Evolutionary conservation across 306 rosid genomes (phyloP), one percentile per base, ranked within the genome.

Genomic region (Casuarina glauca): DNA sequence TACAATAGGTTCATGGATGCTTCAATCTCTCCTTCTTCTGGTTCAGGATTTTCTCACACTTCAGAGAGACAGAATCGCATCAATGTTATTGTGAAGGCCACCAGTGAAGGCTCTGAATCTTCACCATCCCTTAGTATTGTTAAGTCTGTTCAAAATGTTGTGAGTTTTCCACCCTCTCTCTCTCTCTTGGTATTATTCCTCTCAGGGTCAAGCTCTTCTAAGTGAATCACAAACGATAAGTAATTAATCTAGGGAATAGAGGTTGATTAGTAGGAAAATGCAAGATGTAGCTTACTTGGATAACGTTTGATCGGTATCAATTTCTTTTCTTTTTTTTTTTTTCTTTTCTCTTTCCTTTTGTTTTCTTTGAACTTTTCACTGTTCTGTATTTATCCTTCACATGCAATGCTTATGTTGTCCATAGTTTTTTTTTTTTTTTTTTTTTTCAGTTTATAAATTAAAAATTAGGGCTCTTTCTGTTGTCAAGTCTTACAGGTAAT

Each of bases 41-140:
- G 68, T 67, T 53, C 61, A 51, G 53, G 3, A 74, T 76, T 55
- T 79, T 51, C 58, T 52, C 45, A 72, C 60, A 54, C 79, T 74
- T 36, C 90, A 95, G 97, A 78, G 66, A 84, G 83, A 73, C 88
- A 15, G 62, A 83, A 55, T 38, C 73, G 67, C 57, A 53, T 42
- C 41, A 42, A 84, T 73, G 83, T 86, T 62, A 72, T 81, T 82
- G 93, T 85, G 83, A 91, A 86, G 79, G 96, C 98, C 66, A 38
- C 90, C 64, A 88, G 90, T 75, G 95, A 86, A 43, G 84, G 88
- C 83, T 82, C 97, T 0, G 93, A 92, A 76, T 91, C 98, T 69
- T 89, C 98, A 43, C 86, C 84, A 69, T 87, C 95, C 53, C 81
- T 90, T 54, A 87, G 90, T 80, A 70, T 95, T 76, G 64, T 88